Evolutionary conservation across 768 basidiomycete genomes (phyloP).

Genomic region (Pleurotus tuber-regium): DNA sequence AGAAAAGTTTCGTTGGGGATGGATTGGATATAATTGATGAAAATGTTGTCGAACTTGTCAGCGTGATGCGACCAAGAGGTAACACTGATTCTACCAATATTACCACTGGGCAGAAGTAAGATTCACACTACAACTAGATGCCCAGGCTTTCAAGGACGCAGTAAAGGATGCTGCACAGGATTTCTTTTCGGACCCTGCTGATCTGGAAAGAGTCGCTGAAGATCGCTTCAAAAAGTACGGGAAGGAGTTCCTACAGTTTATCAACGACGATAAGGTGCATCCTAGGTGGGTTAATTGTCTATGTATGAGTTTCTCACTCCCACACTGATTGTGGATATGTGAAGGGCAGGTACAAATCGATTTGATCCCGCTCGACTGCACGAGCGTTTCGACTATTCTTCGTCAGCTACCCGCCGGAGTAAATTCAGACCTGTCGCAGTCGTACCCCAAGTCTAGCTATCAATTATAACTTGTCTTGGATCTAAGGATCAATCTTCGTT

Average conservation of each 20-base stretch:
- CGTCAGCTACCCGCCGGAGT: background rate
- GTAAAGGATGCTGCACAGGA: conserved; percentile 42
- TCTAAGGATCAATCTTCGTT: background rate
- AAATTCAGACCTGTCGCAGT: background rate
- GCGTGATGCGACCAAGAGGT: conserved; percentile 41
- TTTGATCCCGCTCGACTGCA: background rate
- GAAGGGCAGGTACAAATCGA: background rate
- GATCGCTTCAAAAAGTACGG: conserved; percentile 31
- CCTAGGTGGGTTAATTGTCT: background rate
- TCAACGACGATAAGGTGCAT: conserved; percentile 26
- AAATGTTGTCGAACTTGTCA: conserved; percentile 24
- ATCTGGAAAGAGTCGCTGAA: conserved; percentile 34
- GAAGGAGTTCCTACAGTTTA: conserved; percentile 34
- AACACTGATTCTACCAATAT: background rate
- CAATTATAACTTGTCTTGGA: too few species aligned
- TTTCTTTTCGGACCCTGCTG: conserved; percentile 44
- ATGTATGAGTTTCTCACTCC: background rate
- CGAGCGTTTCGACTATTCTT: background rate
- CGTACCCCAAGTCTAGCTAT: background rate
- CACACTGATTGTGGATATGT: background rate
- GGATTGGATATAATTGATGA: background rate
- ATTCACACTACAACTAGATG: conserved; percentile 25
- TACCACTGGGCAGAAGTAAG: background rate
- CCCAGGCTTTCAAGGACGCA: conserved; percentile 29
- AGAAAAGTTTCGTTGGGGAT: background rate